phyloP scores from a whole-genome alignment of 2,329 filamentous ascomycete species.

The Trichoderma asperellum region DNA sequence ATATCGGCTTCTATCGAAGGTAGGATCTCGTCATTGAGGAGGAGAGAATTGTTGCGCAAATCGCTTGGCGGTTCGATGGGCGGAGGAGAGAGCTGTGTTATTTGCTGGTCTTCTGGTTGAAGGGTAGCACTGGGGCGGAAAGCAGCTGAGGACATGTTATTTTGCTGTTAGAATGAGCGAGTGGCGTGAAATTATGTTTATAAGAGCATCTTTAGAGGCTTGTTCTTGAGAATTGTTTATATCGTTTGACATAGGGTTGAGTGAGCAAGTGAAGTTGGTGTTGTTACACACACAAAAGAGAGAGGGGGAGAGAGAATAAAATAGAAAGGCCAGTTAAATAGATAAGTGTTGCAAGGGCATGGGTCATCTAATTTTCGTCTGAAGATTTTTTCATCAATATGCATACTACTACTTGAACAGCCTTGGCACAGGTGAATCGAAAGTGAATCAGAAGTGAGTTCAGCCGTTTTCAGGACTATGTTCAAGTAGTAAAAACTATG shows the following conservation, averaged over 20 bases:
- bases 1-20: background rate
- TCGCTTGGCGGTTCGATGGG: background rate
- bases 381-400: background rate
- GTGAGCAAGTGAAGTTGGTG: no score
- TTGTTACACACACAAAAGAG: no score
- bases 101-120: background rate
- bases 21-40: background rate
- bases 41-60: background rate
- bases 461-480: no score
- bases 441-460: background rate
- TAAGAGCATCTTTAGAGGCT: background rate
- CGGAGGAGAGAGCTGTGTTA: background rate
- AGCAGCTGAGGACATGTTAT: background rate
- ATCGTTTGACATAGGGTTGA: background rate
- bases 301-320: no score
- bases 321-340: no score
- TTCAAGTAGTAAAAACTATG: no score
- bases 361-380: background rate
- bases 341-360: background rate
- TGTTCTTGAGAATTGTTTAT: background rate
- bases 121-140: background rate
- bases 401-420: background rate
- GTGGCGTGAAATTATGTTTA: background rate
- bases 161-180: background rate
- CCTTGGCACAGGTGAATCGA: background rate